Percentiles rank a stretch among this genome's conserved stretches.
Conservation (phyloP, 768 basidiomycete genomes). For the Mycena crocata region DNA sequence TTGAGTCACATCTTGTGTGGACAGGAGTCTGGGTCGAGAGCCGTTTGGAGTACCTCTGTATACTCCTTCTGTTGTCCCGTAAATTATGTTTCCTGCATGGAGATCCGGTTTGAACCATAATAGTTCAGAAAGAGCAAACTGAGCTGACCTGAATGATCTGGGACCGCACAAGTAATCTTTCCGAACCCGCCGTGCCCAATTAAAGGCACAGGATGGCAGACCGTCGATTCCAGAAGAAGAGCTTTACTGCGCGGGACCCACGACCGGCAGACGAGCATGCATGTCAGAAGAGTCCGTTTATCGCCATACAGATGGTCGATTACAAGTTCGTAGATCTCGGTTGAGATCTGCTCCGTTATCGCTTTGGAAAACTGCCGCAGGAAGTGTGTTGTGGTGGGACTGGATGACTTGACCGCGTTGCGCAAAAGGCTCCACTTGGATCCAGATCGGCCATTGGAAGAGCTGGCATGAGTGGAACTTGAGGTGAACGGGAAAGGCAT, state of each 20-base stretch:
- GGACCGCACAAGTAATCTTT: conserved; percentile 6
- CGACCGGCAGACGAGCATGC: conserved; percentile 28
- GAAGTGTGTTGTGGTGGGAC: neutral
- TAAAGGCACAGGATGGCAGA: conserved; percentile 15
- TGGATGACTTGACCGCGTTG: neutral
- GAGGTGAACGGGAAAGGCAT: conserved; percentile 21
- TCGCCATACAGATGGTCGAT: conserved; percentile 21
- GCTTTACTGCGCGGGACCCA: conserved; percentile 30
- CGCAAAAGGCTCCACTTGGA: conserved; percentile 21
- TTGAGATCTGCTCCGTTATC: conserved; percentile 26
- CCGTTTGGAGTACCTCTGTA: conserved; percentile 14
- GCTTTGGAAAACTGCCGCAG: neutral
- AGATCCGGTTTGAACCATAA: neutral
- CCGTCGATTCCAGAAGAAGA: conserved; percentile 15
- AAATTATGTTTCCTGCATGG: conserved; percentile 7
- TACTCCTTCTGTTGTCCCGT: conserved; percentile 24
- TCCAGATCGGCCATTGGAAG: neutral
- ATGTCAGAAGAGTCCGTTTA: conserved; percentile 21
- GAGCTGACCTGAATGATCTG: conserved; percentile 5
- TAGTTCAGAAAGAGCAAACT: neutral
- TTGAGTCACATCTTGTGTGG: conserved; percentile 62
- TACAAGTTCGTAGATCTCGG: conserved; percentile 31
- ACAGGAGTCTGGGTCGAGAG: conserved; percentile 11
- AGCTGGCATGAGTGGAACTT: neutral
- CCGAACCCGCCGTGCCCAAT: conserved; percentile 15